Evolutionary conservation across 2,329 filamentous ascomycete genomes (phyloP).

Genomic region (Orbilia oligospora): DNA sequence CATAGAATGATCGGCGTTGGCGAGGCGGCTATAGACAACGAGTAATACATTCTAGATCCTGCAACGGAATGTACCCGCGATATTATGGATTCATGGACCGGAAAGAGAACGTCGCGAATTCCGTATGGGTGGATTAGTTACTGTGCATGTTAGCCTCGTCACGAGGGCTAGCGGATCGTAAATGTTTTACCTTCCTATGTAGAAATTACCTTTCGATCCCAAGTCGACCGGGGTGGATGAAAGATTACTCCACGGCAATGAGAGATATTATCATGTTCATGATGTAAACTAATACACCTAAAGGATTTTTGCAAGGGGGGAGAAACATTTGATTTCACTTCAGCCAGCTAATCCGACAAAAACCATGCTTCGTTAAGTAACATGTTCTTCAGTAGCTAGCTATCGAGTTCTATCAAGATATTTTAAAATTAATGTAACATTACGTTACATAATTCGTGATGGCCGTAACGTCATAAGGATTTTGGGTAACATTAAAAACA

Average conservation of each 20-base stretch:
- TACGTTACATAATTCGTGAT: neutral
- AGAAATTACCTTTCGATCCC: no score
- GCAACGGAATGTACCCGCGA: neutral
- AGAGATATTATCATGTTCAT: neutral
- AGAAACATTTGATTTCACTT: neutral
- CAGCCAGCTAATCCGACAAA: constrained; percentile 11
- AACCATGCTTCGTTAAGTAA: constrained; percentile 18
- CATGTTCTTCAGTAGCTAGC: constrained; percentile 5
- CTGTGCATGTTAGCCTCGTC: no score
- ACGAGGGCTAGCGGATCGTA: no score
- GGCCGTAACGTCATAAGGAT: neutral
- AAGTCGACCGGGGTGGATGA: no score
- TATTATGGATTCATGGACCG: neutral
- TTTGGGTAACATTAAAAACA: neutral
- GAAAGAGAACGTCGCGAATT: no score
- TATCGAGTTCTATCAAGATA: constrained; percentile 1
- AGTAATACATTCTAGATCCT: neutral
- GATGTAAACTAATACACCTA: neutral
- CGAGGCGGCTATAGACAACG: neutral
- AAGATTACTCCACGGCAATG: neutral
- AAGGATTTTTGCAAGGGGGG: neutral
- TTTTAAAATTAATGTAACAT: neutral
- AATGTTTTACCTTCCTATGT: no score
- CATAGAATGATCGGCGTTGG: neutral
- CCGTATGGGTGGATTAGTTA: no score